phyloP scores from a whole-genome alignment of 2,329 filamentous ascomycete genomes.

The Talaromyces piceae region DNA sequence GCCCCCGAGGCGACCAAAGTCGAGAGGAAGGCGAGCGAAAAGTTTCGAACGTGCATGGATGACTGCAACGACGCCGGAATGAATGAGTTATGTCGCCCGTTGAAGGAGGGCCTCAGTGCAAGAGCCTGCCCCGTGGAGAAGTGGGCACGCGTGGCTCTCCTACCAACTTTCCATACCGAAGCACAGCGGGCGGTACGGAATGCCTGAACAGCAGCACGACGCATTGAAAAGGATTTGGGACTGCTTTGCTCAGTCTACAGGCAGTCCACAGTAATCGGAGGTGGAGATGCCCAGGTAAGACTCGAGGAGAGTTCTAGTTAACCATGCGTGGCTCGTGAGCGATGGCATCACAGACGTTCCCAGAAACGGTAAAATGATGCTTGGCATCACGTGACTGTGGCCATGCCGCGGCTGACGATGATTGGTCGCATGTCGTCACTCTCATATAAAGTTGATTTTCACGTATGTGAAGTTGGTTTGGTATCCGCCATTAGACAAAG shows the following conservation, averaged over 20 bases:
- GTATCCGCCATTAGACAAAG: not conserved
- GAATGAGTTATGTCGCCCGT: conserved; percentile 28
- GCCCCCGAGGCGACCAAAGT: conserved; percentile 42
- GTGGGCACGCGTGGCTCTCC: conserved; percentile 27
- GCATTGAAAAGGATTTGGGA: conserved; percentile 31
- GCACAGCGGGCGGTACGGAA: conserved; percentile 41
- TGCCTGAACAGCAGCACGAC: conserved; percentile 38
- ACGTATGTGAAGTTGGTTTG: not conserved
- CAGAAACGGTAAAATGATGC: not conserved
- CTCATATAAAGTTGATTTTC: not conserved
- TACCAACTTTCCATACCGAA: conserved; percentile 37
- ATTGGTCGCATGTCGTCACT: conserved; percentile 13
- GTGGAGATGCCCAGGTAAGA: not conserved
- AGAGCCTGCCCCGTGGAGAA: conserved; percentile 32
- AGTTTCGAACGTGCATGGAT: conserved; percentile 44
- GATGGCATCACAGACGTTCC: not conserved
- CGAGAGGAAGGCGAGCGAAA: conserved; percentile 42
- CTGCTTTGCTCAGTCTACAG: conserved; percentile 1
- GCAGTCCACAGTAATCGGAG: conserved; percentile 1
- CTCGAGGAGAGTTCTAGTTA: not conserved
- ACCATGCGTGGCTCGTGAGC: not conserved
- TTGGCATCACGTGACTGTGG: conserved; percentile 13
- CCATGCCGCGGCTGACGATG: not conserved
- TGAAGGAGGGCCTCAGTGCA: conserved; percentile 26
- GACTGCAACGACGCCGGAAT: conserved; percentile 32